Conservation (phyloP, 106 monocot genomes). For the Gastrodia elata region DNA sequence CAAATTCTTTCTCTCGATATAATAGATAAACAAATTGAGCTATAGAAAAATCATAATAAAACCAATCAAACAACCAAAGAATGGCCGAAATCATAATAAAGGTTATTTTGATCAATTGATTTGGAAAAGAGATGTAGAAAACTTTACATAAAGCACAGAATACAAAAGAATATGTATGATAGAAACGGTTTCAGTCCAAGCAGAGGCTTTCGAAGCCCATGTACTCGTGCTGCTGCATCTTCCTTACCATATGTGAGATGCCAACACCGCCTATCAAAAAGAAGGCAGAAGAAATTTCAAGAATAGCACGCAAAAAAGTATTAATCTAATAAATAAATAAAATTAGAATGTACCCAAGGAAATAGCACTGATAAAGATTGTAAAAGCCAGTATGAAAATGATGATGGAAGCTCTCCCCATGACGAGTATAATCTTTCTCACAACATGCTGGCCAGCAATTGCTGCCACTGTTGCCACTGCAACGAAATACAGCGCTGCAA, state of each 20-base stretch:
- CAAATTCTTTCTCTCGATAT: too few relatives aligned
- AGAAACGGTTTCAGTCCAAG: too few relatives aligned
- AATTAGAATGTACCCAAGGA: conserved; percentile 44
- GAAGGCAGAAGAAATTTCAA: neutral
- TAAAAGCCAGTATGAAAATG: conserved; percentile 82
- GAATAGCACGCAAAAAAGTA: neutral
- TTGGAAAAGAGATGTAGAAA: too few relatives aligned
- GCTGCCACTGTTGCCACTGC: conserved; percentile 55
- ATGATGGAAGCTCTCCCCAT: conserved; percentile 91
- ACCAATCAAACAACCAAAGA: too few relatives aligned
- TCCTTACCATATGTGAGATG: neutral
- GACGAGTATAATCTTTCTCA: conserved; percentile 57
- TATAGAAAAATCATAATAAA: too few relatives aligned
- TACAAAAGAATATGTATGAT: too few relatives aligned
- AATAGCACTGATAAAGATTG: conserved; percentile 83
- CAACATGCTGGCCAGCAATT: conserved; percentile 61
- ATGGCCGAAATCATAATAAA: too few relatives aligned
- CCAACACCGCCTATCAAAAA: conserved; percentile 7
- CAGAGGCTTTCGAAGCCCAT: conserved; percentile 8
- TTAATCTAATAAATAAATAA: neutral
- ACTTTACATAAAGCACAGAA: too few relatives aligned
- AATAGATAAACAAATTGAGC: too few relatives aligned
- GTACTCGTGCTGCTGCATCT: neutral
- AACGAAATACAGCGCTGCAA: conserved; percentile 56
- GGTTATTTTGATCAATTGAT: too few relatives aligned